A percentile compares a stretch with the other conserved stretches of the same genome.
Conservation (phyloP, 257 asterid genomes). For the Petunia axillaris region DNA sequence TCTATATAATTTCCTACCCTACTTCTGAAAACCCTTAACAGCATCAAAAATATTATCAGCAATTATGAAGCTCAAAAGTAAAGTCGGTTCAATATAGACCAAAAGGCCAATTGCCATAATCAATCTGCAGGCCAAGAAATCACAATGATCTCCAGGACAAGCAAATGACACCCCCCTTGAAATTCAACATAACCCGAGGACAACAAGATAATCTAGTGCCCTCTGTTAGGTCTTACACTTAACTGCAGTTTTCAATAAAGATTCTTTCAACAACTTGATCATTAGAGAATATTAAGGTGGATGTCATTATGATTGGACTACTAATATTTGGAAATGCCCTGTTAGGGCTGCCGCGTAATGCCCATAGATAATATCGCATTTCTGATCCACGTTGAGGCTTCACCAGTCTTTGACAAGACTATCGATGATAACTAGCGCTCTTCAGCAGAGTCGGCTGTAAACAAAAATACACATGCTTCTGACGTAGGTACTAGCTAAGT, state of each 20-base stretch:
- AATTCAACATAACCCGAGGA: neutral
- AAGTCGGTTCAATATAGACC: neutral
- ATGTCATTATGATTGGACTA: neutral
- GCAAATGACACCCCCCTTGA: neutral
- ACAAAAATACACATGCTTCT: neutral
- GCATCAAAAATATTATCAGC: constrained; percentile 13
- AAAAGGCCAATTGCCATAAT: neutral
- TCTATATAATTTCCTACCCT: neutral
- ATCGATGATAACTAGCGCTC: neutral
- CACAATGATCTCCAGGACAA: constrained; percentile 14
- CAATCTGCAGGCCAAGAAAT: constrained; percentile 9
- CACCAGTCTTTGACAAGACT: neutral
- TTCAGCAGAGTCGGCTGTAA: neutral
- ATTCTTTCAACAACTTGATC: constrained; percentile 10
- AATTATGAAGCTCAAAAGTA: neutral
- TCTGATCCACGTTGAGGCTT: neutral
- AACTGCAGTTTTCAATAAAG: neutral
- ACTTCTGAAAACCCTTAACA: neutral
- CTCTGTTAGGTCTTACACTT: neutral
- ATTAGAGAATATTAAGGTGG: neutral
- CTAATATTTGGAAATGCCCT: neutral
- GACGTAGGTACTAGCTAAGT: neutral
- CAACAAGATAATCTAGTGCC: neutral
- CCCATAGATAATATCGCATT: neutral
- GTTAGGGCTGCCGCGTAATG: neutral